phyloP scores from a whole-genome alignment of 495 filamentous ascomycete genomes.

The Neurospora intermedia region DNA sequence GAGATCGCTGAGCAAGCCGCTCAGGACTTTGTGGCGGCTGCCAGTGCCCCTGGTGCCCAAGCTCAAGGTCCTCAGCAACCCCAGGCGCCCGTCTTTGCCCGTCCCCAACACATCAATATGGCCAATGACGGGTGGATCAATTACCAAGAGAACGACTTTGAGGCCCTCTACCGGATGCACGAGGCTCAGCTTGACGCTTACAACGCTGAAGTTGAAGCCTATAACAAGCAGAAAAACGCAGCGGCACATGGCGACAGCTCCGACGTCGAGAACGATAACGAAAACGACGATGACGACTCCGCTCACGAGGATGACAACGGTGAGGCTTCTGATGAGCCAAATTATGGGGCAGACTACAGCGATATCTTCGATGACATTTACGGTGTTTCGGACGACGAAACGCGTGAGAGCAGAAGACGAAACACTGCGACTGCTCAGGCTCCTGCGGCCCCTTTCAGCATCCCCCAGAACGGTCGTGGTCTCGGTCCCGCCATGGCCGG shows the following conservation, averaged over 20 bases:
- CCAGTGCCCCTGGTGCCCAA: background rate
- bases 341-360: background rate
- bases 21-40: background rate
- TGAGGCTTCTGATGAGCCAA: too few species aligned
- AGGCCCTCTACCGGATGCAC: background rate
- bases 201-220: background rate
- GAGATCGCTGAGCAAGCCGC: background rate
- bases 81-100: background rate
- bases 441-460: background rate
- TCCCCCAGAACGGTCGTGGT: background rate
- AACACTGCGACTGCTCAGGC: background rate
- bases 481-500: background rate
- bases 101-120: fast-evolving
- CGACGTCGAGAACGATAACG: background rate
- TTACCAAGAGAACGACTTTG: background rate
- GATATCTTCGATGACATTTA: background rate
- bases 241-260: background rate
- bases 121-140: background rate
- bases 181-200: background rate
- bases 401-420: background rate
- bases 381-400: background rate
- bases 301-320: too few species aligned
- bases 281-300: too few species aligned
- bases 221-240: background rate
- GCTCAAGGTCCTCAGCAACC: background rate